Base-by-base conservation (phyloP, 1,284 basidiomycete genomes). In the Fomitopsis palustris region DNA sequence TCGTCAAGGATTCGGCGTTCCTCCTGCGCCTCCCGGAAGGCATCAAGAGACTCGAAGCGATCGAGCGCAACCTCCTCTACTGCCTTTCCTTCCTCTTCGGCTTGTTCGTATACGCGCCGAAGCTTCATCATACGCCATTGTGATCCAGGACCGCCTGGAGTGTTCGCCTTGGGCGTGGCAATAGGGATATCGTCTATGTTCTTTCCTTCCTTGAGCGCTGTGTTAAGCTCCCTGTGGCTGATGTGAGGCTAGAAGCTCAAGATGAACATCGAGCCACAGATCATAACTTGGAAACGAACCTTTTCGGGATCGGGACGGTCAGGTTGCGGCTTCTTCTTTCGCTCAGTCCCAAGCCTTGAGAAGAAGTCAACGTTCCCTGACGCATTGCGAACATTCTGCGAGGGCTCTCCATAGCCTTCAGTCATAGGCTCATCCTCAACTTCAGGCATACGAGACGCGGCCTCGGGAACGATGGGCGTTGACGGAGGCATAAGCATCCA, bases 111-210 rank as follows among this genome's bases (percentile, higher is more conserved):
- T 1, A 95, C 88, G 14, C 93, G 82, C 38, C 89, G 86, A 1
- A 99, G 84, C 71, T 96, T 95, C 88, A 94, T 95, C 96, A 98
- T 98, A 23, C 96, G 87, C 96, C 96, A 99, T 69, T 89, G 88
- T 17, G 93, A 93, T 10, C 96, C 96, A 2, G 95, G 92, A 0
- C 93, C 94, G 2, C 96, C 95, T 0, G 93, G 92, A 1, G 81
- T 85, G 53, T 78, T 67, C 43, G 81, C 69, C 75, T 86, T 86
- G 0, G 81, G 72, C 8, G 64, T 72, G 6, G 80, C 73, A 0
- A 84, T 77, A 52, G 80, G 78, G 65, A 87, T 83, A 25, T 85
- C 77, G 64, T 87, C 81, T 1, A 86, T 69, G 6, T 69, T 68
- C 64, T 81, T 85, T 39, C 84, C 88, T 65, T 88, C 80, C 56